Base-by-base conservation (phyloP, 306 rosid genomes). In the Abrus precatorius region DNA sequence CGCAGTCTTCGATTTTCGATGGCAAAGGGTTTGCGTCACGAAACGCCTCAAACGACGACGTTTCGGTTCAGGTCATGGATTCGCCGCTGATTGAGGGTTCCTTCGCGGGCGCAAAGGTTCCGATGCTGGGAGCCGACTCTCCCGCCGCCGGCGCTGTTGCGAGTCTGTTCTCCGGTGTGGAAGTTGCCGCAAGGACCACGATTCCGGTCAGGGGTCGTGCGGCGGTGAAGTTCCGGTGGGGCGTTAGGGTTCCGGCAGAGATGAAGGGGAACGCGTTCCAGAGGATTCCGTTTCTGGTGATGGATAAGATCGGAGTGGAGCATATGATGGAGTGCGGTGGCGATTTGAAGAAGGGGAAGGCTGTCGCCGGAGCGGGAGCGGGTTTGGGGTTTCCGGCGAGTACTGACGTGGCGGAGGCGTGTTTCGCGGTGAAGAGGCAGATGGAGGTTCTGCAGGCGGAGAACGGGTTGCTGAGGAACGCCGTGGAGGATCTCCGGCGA, bases 281-380 rank as follows among this genome's bases (percentile, higher is more conserved):
- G 79, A 87, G 86, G 69, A 84, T 89, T 72, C 98, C 99, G 69
- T 89, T 91, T 68, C 75, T 95, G 82, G 95, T 91, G 80, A 82
- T 95, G 97, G 92, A 93, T 76, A 95, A 95, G 92, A 90, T 95
- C 61, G 96, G 96, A 41, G 70, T 95, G 60, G 99, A 95, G 68
- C 98, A 87, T 88, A 83, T 87, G 85, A 84, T 85, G 87, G 94
- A 91, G 53, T 82, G 80, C 3, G 69, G 80, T 3, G 69, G 52
- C 1, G 93, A 80, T 50, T 80, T 82, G 10, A 84, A 74, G 84
- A 84, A 84, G 83, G 69, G 27, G 28, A 64, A 59, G 50, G 56
- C 3, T 0, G 38, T 13, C 0, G 67, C 49, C 43, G 81, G 76
- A 36, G 44, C 28, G 1, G 72, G 66, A 3, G 1, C 59, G 12